Evolutionary conservation across 2,329 filamentous ascomycete genomes (phyloP).

Genomic region (Cryphonectria parasitica): DNA sequence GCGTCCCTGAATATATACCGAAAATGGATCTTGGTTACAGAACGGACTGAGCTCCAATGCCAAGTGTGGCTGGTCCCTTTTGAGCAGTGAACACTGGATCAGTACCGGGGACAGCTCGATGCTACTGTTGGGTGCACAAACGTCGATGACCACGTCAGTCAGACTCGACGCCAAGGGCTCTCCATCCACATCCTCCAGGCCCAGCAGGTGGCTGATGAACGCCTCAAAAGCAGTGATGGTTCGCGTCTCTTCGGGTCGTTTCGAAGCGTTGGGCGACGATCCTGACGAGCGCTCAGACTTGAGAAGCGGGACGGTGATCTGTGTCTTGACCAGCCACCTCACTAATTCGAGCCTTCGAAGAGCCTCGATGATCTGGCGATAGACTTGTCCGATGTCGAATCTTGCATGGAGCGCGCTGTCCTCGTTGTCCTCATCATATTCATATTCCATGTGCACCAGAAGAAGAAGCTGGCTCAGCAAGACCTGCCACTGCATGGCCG

Average conservation of each 20-base stretch:
- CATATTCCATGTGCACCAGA: constrained; percentile 83
- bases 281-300: constrained; percentile 43
- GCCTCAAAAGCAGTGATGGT: constrained; percentile 63
- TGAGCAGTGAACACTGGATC: constrained; percentile 65
- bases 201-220: constrained; percentile 66
- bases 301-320: constrained; percentile 54
- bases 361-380: constrained; percentile 69
- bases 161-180: constrained; percentile 62
- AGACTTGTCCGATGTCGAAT: constrained; percentile 71
- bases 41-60: constrained; percentile 62
- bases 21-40: constrained; percentile 62
- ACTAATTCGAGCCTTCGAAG: constrained; percentile 77
- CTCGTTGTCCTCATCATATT: constrained; percentile 66
- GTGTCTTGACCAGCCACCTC: constrained; percentile 67
- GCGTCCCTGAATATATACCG: constrained; percentile 83
- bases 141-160: constrained; percentile 68
- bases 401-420: constrained; percentile 65
- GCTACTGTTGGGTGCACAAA: constrained; percentile 67
- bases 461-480: constrained; percentile 83
- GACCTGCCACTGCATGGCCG: constrained; percentile 72
- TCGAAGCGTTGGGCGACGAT: constrained; percentile 39
- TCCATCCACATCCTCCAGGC: constrained; percentile 59
- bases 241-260: constrained; percentile 52
- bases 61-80: constrained; percentile 62
- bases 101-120: constrained; percentile 65